phyloP scores from a whole-genome alignment of 352 stramenopile species.

The Globisporangium yorkense region DNA sequence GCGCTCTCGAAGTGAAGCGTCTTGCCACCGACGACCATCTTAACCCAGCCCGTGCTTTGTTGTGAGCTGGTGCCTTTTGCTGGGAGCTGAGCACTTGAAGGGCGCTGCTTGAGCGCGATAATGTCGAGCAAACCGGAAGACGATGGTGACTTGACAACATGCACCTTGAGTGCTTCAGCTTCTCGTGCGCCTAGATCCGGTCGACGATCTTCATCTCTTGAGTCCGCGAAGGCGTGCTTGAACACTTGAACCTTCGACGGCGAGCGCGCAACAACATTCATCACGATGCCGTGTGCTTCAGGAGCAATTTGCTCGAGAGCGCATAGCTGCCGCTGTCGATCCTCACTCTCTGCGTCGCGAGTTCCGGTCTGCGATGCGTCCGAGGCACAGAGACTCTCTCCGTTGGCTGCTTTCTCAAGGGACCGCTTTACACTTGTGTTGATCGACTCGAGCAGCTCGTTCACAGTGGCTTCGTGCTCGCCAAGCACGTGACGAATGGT shows the following conservation, averaged over 20 bases:
- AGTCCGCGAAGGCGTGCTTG: background rate
- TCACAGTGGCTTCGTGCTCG: slow-evolving; percentile 12
- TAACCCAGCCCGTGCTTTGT: slow-evolving; percentile 23
- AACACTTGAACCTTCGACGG: background rate
- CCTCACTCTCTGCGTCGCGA: slow-evolving; percentile 2
- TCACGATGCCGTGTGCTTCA: background rate
- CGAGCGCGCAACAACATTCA: background rate
- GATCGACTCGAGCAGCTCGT: slow-evolving; percentile 20
- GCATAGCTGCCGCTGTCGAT: background rate
- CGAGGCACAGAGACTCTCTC: slow-evolving; percentile 1
- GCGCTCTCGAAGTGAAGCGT: slow-evolving; percentile 33
- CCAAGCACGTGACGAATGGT: slow-evolving; percentile 7
- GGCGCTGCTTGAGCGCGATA: slow-evolving; percentile 9
- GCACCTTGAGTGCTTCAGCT: background rate
- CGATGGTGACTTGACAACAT: background rate
- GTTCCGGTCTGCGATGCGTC: background rate
- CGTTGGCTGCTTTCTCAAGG: slow-evolving; percentile 1
- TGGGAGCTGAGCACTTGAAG: slow-evolving; percentile 20
- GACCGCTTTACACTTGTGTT: slow-evolving; percentile 17
- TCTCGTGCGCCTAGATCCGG: background rate
- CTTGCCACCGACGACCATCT: slow-evolving; percentile 32
- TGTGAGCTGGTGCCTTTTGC: background rate
- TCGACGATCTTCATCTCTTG: background rate
- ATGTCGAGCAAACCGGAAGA: background rate
- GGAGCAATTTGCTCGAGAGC: background rate